Evolutionary conservation across 306 rosid genomes (phyloP), one percentile per base, ranked within the genome.

Genomic region (Medicago arabica): DNA sequence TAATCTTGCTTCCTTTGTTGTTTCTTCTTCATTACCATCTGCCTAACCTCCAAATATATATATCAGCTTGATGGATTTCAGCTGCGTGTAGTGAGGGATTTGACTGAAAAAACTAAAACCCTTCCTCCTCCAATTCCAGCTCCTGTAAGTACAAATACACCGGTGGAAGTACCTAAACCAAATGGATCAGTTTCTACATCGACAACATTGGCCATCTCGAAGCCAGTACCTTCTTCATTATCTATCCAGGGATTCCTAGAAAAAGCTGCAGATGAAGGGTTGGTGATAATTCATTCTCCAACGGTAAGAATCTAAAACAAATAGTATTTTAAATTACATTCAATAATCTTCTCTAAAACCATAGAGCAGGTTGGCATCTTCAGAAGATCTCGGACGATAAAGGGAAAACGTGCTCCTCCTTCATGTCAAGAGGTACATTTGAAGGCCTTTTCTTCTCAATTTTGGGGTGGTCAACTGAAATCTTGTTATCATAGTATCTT

Each of bases 301-400:
- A 82, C 38, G 88, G 98, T 95, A 85, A 82, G 81, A 47, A 34
- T 67, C 67, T 17, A 43, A 34, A 53, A 53, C 59, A 61, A 21
- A 46, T 31, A 58, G 36, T 58, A 31, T 16, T 9, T 23, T 78
- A 3, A 62, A 68, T 71, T 73, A 74, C 25, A 16, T 68, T 21
- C 49, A 67, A 15, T n/a, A 41, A 61, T 81, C 60, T 74, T 69
- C 41, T 57, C 91, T 83, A 77, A 86, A 67, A 70, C 44, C 78
- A 43, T 64, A 76, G 76, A 79, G 80, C 91, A 95, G 98, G 97
- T 95, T n/a, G 99, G 99, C 21, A 83, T 82, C 73, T 92, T 95
- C 80, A 80, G 93, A 72, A 90, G 89, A 82, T 87, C 87, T 44
- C 88, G 98, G 78, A 92, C 91, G 64, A 90, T 94, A 81, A 91